Evolutionary conservation across 192 early-diverging fungal genomes (phyloP).

Genomic region (Dispira parvispora): DNA sequence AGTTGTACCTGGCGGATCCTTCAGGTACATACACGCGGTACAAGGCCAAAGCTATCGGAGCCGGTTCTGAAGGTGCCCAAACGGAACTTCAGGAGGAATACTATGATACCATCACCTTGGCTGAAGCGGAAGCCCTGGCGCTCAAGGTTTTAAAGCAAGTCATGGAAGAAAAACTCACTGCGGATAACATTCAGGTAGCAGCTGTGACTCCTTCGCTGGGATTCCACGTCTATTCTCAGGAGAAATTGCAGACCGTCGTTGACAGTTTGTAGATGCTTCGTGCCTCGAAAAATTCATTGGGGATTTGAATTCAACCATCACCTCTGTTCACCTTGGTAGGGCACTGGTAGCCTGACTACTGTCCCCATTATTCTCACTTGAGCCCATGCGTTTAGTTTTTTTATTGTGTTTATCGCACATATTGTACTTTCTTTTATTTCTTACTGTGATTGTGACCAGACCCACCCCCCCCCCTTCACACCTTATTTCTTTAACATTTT

Average conservation of each 20-base stretch:
- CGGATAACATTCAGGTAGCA: constrained; percentile 88
- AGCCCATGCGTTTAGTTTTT: too few species aligned
- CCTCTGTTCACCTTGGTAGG: neutral
- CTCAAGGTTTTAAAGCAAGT: constrained; percentile 97
- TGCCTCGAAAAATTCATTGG: neutral
- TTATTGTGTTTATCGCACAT: too few species aligned
- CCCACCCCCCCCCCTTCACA: too few species aligned
- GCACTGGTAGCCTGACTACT: too few species aligned
- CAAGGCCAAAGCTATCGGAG: constrained; percentile 97
- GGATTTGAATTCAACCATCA: neutral
- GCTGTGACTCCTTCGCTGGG: constrained; percentile 62
- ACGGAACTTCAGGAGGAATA: constrained; percentile 95
- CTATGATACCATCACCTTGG: constrained; percentile 63
- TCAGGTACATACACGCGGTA: constrained; percentile 93
- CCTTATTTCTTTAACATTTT: too few species aligned
- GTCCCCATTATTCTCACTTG: too few species aligned
- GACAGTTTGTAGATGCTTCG: constrained; percentile 37
- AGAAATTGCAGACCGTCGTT: constrained; percentile 64
- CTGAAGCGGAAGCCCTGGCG: constrained; percentile 74
- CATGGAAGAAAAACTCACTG: constrained; percentile 98
- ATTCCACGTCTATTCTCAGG: constrained; percentile 64
- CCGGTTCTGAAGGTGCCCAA: constrained; percentile 96
- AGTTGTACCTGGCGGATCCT: constrained; percentile 96
- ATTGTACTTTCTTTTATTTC: too few species aligned
- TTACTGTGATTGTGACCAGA: too few species aligned